Percentiles rank a stretch among this genome's conserved stretches.
Conservation (phyloP, 2,329 filamentous ascomycete species). For the Fusarium foetens region DNA sequence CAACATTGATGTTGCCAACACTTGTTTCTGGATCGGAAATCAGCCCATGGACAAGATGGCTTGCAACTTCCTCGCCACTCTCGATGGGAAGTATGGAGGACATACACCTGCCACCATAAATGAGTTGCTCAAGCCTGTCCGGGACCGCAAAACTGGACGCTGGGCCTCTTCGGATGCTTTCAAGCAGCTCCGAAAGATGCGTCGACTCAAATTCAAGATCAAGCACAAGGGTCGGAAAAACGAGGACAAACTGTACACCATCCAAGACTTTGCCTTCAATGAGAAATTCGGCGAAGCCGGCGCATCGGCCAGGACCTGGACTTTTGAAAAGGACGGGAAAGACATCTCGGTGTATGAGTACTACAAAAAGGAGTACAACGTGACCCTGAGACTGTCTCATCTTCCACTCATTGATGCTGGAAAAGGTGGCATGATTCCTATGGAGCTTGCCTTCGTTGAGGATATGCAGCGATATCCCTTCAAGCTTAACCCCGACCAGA, state of each 20-base stretch:
- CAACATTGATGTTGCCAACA: constrained; percentile 92
- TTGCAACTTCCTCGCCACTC: constrained; percentile 48
- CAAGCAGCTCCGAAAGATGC: constrained; percentile 63
- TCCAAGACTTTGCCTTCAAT: constrained; percentile 63
- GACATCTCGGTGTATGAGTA: constrained; percentile 62
- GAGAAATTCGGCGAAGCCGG: constrained; percentile 57
- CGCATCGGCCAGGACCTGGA: constrained; percentile 61
- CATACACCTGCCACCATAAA: constrained; percentile 43
- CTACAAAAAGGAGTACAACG: constrained; percentile 65
- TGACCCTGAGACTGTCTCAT: constrained; percentile 56
- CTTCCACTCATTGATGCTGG: constrained; percentile 69
- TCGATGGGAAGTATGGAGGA: constrained; percentile 45
- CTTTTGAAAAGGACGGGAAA: constrained; percentile 64
- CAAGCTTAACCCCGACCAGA: constrained; percentile 73
- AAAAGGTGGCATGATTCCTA: constrained; percentile 65
- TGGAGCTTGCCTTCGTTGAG: constrained; percentile 67
- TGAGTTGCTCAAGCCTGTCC: constrained; percentile 51
- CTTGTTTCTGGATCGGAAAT: constrained; percentile 78
- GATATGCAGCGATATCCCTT: constrained; percentile 69
- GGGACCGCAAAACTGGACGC: constrained; percentile 28
- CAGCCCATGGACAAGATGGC: constrained; percentile 53
- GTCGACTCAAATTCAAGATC: constrained; percentile 66
- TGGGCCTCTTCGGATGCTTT: constrained; percentile 62
- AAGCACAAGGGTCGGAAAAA: constrained; percentile 59
- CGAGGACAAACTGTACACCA: constrained; percentile 60